Base-by-base conservation (phyloP, 495 filamentous ascomycete species). In the Emericellopsis terricola region DNA sequence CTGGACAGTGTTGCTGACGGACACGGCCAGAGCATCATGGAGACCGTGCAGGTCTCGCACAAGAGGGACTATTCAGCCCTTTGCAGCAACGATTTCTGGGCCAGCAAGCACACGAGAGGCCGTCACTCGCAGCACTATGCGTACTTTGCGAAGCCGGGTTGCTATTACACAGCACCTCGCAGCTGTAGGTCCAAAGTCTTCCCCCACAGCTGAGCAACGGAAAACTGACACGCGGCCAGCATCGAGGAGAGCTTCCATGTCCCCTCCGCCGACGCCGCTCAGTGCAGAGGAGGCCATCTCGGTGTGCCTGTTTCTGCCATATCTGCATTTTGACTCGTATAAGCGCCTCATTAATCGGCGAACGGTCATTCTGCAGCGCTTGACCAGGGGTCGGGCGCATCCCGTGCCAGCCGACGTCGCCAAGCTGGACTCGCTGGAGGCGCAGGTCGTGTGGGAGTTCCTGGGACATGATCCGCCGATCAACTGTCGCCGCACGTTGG, bases 301-400 rank as follows among this genome's bases (percentile, higher is more conserved):
- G 34, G 44, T 64, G 5, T 59, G 53, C 29, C 38, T 67, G 37
- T 73, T 55, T 30, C 34, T 68, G 8, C 52, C 55, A 0, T 68
- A 77, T 51, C 63, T 80, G 1, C 73, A 80, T 41, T 79, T 71
- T 50, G 75, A 80, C 39, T 74, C 68, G 0, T 80, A 77, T 44
- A 51, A 55, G 20, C 68, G 65, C 37, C 53, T 78, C 21, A 56
- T 77, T 17, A 56, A 61, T 30, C 68, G 73, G 14, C 69, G 73
- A 2, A 66, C 65, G 14, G 53, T 77, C 3, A 64, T 79, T 15
- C 53, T 65, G 39, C 46, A 61, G 21, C 56, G 74, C 17, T 47
- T 68, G 3, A 47, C 52, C 2, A 71, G 75, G 39, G 71, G 69
- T 4, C 57, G 71, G 28, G 62, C 70, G 2, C 56, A 62, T 15